Evolutionary conservation across 2,329 filamentous ascomycete species (phyloP).

Genomic region (Bipolaris bicolor): DNA sequence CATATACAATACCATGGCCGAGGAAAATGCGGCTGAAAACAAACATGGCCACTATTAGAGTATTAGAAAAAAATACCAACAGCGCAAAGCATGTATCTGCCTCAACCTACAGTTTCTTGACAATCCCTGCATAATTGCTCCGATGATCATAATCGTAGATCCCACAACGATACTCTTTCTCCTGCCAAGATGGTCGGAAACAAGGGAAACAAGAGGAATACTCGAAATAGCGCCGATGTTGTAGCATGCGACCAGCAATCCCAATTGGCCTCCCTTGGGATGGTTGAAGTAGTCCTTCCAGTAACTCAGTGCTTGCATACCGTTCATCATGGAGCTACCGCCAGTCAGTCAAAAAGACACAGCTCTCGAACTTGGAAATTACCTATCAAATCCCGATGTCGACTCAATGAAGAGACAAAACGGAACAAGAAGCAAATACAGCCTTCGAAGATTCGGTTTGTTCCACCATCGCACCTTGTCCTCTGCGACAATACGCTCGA

Average conservation of each 20-base stretch:
- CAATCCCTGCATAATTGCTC: constrained; percentile 63
- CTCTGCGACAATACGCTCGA: constrained; percentile 42
- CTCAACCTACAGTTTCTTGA: constrained; percentile 47
- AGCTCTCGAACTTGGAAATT: not conserved
- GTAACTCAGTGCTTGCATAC: constrained; percentile 37
- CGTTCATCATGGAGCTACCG: constrained; percentile 48
- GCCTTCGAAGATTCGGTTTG: constrained; percentile 63
- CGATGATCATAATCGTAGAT: constrained; percentile 61
- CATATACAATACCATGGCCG: constrained; percentile 70
- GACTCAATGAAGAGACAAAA: constrained; percentile 69
- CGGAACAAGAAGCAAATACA: constrained; percentile 65
- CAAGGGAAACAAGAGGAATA: constrained; percentile 62
- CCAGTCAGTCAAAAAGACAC: not conserved
- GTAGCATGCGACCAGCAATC: constrained; percentile 65
- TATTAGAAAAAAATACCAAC: too few species aligned
- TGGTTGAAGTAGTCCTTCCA: constrained; percentile 58
- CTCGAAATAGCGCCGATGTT: constrained; percentile 65
- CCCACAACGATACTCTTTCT: constrained; percentile 64
- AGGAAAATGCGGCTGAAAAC: constrained; percentile 66
- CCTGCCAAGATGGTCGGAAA: constrained; percentile 63
- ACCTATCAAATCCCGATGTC: constrained; percentile 65
- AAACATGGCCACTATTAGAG: constrained; percentile 54
- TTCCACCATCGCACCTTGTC: constrained; percentile 60
- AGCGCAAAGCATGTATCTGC: too few species aligned
- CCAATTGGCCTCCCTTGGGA: constrained; percentile 55